Evolutionary conservation across 2,329 filamentous ascomycete species (phyloP), one percentile per base, ranked within the genome.

Genomic region (Scytalidium lignicola): DNA sequence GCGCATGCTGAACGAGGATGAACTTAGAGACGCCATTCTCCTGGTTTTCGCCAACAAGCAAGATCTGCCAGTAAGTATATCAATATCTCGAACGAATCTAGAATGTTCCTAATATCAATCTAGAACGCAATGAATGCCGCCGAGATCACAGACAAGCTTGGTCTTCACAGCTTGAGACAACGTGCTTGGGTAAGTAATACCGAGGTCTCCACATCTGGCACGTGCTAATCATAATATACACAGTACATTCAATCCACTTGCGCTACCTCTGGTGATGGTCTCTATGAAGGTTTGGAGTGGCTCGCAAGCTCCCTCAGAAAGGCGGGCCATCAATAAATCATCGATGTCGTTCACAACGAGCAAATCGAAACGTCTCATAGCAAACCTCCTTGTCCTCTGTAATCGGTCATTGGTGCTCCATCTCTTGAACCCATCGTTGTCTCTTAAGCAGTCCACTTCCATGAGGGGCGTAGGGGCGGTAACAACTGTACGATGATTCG

Each of bases 41-140:
- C 78, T 99, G 66, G 92, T 99, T 66, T 99, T 99, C 68, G 93
- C 93, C 75, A 99, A 99, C 85, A 99, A 99, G 82, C 93, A 99
- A 81, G 93, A 99, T 91, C 78, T 97, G 73, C 86, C 87, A 64
- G 93, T 96, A 79, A 72, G 90, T 80, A 49, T 40, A 22, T n/a
- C n/a, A 23, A 3, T 13, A 42, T 44, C 28, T 29, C 18, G 13
- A 15, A 18, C 22, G 37, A 17, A 39, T 8, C 21, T 43, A 18
- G 37, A 28, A 18, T 28, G 17, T 20, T 65, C 57, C 70, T 66
- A 60, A 68, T 59, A 43, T 52, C 49, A 17, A 46, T 43, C 51
- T 66, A 96, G 91, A 97, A 97, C 70, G 93, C 93, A 74, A 97
- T 97, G 93, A 96, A 95, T 76, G 92, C 93, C 67, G 92, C 93